Evolutionary conservation across 768 basidiomycete species (phyloP).

Genomic region (Pleurotus citrinopileatus): DNA sequence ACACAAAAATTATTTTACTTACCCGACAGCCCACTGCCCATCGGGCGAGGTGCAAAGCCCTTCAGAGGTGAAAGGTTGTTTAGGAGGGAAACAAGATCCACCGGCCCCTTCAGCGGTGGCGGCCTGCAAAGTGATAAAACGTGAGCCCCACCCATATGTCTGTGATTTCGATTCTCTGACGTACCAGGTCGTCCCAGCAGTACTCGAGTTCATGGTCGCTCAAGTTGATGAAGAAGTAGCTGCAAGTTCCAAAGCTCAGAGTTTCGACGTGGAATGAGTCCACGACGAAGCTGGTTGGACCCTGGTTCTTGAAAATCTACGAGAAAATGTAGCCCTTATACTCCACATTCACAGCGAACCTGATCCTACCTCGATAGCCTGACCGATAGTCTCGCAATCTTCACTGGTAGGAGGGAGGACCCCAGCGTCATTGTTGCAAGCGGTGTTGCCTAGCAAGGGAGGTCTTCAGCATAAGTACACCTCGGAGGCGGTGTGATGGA

Average conservation of each 20-base stretch:
- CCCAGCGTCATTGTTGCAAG: constrained; percentile 10
- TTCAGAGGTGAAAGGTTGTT: constrained; percentile 9
- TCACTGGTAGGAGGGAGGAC: constrained; percentile 7
- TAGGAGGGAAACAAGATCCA: constrained; percentile 10
- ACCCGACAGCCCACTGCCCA: constrained; percentile 3
- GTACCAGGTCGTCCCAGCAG: neutral
- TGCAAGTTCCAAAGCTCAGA: constrained; percentile 9
- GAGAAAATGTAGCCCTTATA: neutral
- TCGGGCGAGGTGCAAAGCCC: constrained; percentile 7
- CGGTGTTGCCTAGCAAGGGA: neutral
- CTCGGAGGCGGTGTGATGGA: neutral
- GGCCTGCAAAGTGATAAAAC: neutral
- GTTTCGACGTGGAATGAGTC: constrained; percentile 6
- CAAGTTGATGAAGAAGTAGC: constrained; percentile 10
- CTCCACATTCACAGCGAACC: too few relatives aligned
- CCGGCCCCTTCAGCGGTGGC: neutral
- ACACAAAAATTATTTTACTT: neutral
- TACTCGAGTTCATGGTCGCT: constrained; percentile 1
- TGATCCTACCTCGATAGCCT: neutral
- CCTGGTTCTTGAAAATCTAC: neutral
- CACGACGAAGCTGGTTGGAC: constrained; percentile 7
- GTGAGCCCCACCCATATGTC: neutral
- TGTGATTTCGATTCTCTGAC: neutral
- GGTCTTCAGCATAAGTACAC: neutral
- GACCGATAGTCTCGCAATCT: constrained; percentile 7